Conservation (phyloP, 2,329 filamentous ascomycete species). For the Cercospora canescens region DNA sequence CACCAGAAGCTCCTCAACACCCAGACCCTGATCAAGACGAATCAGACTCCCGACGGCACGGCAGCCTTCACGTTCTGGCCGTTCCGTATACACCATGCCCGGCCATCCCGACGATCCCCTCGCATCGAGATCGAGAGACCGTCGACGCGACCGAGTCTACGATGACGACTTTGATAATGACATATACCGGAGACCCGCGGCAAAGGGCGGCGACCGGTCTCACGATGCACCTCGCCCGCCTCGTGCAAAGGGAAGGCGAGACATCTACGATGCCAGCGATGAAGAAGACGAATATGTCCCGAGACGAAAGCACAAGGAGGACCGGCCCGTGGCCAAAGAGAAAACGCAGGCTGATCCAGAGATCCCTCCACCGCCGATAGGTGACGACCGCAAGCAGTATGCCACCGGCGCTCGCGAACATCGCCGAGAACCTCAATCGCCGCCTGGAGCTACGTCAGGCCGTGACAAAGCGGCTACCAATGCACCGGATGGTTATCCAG, state of each 20-base stretch:
- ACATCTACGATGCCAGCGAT: conserved; percentile 33
- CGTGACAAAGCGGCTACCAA: conserved; percentile 15
- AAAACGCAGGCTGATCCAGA: conserved; percentile 17
- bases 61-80: not conserved
- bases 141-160: conserved; percentile 21
- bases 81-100: conserved; percentile 15
- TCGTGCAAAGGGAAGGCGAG: conserved; percentile 16
- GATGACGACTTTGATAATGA: conserved; percentile 24
- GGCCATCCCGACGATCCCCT: conserved; percentile 23
- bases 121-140: conserved; percentile 11
- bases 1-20: not conserved
- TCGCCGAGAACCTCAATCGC: conserved; percentile 7
- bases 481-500: not conserved
- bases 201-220: conserved; percentile 16
- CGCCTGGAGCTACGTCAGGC: conserved; percentile 16
- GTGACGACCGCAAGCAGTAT: conserved; percentile 23
- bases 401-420: conserved; percentile 6
- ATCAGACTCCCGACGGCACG: not conserved
- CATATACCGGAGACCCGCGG: conserved; percentile 18
- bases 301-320: conserved; percentile 16
- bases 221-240: conserved; percentile 19
- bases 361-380: conserved; percentile 26
- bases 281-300: conserved; percentile 29
- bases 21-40: not conserved
- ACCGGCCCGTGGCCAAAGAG: conserved; percentile 14